phyloP scores from a whole-genome alignment of 139 green algal species.

The Mychonastes homosphaera region DNA sequence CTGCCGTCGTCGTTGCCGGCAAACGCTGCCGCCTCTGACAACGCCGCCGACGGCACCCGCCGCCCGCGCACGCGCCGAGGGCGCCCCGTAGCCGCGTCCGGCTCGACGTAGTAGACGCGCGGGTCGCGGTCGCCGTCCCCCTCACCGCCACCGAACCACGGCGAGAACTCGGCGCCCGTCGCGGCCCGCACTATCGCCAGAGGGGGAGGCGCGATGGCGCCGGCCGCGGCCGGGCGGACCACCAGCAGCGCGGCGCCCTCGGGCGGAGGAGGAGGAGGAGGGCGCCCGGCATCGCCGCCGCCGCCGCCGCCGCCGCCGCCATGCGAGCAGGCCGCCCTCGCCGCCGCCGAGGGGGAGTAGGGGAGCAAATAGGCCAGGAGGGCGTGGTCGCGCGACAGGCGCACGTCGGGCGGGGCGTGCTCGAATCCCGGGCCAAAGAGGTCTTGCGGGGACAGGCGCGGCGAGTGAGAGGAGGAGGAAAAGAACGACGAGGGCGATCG shows the following conservation, averaged over 20 bases:
- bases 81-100: conserved; percentile 1
- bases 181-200: background rate
- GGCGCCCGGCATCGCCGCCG: conserved; percentile 18
- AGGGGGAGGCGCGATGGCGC: background rate
- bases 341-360: too few species aligned
- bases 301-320: conserved; percentile 15
- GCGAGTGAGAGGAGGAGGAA: background rate
- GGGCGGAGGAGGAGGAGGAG: background rate
- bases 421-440: background rate
- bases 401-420: conserved; percentile 7
- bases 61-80: conserved; percentile 5
- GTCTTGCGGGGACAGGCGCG: background rate
- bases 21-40: background rate
- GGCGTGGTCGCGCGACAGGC: conserved; percentile 22
- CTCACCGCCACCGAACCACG: conserved; percentile 14
- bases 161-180: background rate
- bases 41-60: too few species aligned
- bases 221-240: background rate
- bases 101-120: conserved; percentile 7
- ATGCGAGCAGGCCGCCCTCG: background rate
- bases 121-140: too few species aligned
- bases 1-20: background rate
- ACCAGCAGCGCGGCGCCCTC: background rate
- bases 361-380: conserved; percentile 29
- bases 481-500: background rate